These are phyloP conservation scores for Panellus pusillus DNA, from an alignment of 768 basidiomycete genomes.

Conservation along the genomic window DNA sequence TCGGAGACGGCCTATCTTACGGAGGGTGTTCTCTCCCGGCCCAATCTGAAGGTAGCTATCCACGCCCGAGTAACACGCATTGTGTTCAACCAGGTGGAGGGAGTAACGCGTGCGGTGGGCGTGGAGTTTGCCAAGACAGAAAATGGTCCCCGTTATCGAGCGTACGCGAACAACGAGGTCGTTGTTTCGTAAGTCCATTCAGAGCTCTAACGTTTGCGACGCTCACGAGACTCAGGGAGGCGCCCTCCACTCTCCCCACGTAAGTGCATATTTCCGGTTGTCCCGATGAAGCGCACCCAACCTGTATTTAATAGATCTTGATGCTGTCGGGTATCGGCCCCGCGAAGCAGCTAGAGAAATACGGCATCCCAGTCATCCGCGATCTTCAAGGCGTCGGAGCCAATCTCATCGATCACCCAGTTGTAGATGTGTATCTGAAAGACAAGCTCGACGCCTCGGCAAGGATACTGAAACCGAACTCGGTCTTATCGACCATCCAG, in stretches of 20 bases:
- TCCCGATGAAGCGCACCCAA: not conserved
- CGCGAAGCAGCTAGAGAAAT: constrained; percentile 49
- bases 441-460: constrained; percentile 48
- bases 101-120: constrained; percentile 50
- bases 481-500: constrained; percentile 26
- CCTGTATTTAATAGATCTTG: constrained; percentile 43
- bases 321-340: constrained; percentile 82
- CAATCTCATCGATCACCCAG: constrained; percentile 72
- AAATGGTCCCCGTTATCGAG: constrained; percentile 41
- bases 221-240: constrained; percentile 31
- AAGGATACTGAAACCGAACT: constrained; percentile 39
- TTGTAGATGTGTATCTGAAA: constrained; percentile 53
- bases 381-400: constrained; percentile 76
- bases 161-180: constrained; percentile 56
- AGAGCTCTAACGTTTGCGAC: not conserved
- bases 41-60: constrained; percentile 63
- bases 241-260: constrained; percentile 60
- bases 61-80: constrained; percentile 58
- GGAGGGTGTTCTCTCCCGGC: constrained; percentile 57
- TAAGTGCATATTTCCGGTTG: constrained; percentile 20
- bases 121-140: constrained; percentile 55
- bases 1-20: constrained; percentile 71
- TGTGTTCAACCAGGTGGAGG: constrained; percentile 46
- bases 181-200: constrained; percentile 53
- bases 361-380: constrained; percentile 55